Evolutionary conservation across 1,284 basidiomycete species (phyloP), one percentile per base, ranked within the genome.

Genomic region (Tilletia caries): DNA sequence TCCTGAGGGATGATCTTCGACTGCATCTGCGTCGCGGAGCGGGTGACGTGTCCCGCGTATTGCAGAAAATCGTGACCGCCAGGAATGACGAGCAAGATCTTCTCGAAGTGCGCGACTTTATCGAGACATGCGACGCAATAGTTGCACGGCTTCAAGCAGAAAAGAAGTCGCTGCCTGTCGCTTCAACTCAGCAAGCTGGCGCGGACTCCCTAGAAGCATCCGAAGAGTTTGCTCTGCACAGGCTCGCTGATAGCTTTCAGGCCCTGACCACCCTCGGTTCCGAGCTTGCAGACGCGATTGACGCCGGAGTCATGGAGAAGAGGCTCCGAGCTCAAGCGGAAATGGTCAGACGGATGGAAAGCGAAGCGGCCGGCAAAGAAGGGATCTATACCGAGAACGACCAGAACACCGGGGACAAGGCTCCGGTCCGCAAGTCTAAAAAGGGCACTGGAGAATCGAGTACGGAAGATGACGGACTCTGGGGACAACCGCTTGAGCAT

Each of bases 81-180:
- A 65, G 81, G 20, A 76, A 76, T 48, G 78, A 82, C 60, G 80
- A 77, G 64, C 79, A 82, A 68, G 81, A 82, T 67, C 67, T 82
- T 44, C 68, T 82, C 8, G 79, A 80, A 67, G 70, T 82, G 4
- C 65, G 80, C 6, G 80, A 82, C 68, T 79, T 79, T 37, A 73
- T 81, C 41, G 68, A 54, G 1, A 67, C 77, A 1, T 71, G 70
- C 54, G 66, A 73, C 3, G 25, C 37, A 25, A 66, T 79, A 2
- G 64, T 69, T 18, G 23, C 8, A 12, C 46, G 70, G 34, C 54
- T 79, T 32, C 27, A 52, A 15, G 34, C 8, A 1, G 76, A 78
- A 25, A 25, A 65, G 3, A 27, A 48, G 18, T 69, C 32, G 41
- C 25, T 43, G 44, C 37, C 37, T 15, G 8, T 41, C 10, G 37